phyloP scores from a whole-genome alignment of 208 protist genomes.

The Phytomonas francai region DNA sequence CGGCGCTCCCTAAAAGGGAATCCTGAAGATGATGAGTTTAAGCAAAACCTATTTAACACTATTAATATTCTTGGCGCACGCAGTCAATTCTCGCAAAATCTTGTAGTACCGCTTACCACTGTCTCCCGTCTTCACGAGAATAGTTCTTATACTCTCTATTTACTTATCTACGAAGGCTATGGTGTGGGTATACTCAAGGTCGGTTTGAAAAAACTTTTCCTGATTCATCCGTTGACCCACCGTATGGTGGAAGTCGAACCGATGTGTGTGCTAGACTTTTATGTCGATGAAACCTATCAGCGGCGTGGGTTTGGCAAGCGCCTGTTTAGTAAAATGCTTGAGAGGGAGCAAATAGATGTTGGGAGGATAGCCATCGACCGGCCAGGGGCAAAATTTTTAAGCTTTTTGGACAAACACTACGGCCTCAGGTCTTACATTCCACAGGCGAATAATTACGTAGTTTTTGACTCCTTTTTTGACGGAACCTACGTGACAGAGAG shows the following conservation, averaged over 20 bases:
- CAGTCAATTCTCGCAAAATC: constrained; percentile 47
- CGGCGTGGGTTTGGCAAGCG: constrained; percentile 69
- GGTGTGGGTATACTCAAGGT: constrained; percentile 88
- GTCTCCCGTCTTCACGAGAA: constrained; percentile 48
- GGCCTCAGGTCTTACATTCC: constrained; percentile 55
- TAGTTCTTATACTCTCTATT: constrained; percentile 51
- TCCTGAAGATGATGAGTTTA: constrained; percentile 13
- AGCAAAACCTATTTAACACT: constrained; percentile 38
- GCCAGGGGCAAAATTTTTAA: constrained; percentile 85
- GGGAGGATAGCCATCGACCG: constrained; percentile 86
- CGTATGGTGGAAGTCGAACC: constrained; percentile 84
- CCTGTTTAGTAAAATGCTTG: constrained; percentile 78
- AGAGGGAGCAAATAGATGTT: constrained; percentile 21
- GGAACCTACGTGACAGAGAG: constrained; percentile 38
- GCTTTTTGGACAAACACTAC: constrained; percentile 87
- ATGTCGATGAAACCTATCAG: constrained; percentile 82
- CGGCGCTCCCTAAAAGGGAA: constrained; percentile 9
- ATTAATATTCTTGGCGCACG: constrained; percentile 70
- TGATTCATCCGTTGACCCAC: constrained; percentile 38
- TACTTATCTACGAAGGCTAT: constrained; percentile 33
- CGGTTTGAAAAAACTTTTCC: constrained; percentile 86
- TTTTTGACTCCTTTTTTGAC: constrained; percentile 87
- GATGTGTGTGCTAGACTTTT: constrained; percentile 92
- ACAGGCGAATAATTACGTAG: constrained; percentile 91
- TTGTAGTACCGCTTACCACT: constrained; percentile 55